Evolutionary conservation across 164 flowering plant species (phyloP).

Genomic region (Stephania cephalantha): DNA sequence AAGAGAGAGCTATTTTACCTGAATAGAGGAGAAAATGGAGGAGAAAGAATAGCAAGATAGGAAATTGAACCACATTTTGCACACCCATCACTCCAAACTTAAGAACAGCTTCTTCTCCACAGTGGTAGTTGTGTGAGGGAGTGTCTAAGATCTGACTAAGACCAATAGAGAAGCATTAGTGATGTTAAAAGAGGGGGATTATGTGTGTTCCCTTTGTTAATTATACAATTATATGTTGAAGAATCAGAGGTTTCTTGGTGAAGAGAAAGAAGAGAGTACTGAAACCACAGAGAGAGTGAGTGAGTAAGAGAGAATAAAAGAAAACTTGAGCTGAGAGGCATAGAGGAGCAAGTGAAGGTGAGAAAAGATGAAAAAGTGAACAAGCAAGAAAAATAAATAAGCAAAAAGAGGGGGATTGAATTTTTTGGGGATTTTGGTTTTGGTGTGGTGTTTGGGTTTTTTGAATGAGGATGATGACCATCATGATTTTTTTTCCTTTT

Average conservation of each 20-base stretch:
- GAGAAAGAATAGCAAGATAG: slow-evolving; percentile 26
- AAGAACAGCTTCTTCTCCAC: slow-evolving; percentile 7
- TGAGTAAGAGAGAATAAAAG: slow-evolving; percentile 22
- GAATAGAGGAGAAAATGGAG: slow-evolving; percentile 29
- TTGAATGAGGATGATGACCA: slow-evolving; percentile 13
- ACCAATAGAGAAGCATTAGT: slow-evolving; percentile 18
- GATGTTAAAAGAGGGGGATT: slow-evolving; percentile 29
- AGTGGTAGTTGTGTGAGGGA: neutral
- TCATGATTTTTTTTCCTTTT: slow-evolving; percentile 5
- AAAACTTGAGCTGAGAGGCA: slow-evolving; percentile 45
- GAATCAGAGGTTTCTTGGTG: slow-evolving; percentile 50
- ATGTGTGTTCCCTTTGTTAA: slow-evolving; percentile 12
- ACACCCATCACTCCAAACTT: slow-evolving; percentile 30
- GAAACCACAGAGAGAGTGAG: slow-evolving; percentile 3
- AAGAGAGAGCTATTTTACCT: slow-evolving; percentile 29
- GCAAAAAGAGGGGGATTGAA: slow-evolving; percentile 22
- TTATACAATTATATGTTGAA: slow-evolving; percentile 27
- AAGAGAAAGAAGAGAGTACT: slow-evolving; percentile 19
- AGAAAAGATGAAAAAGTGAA: slow-evolving; percentile 31
- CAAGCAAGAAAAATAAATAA: slow-evolving; percentile 8
- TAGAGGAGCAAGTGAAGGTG: slow-evolving; percentile 51
- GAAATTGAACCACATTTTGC: slow-evolving; percentile 9
- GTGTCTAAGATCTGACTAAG: slow-evolving; percentile 11
- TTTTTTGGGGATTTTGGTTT: slow-evolving; percentile 33
- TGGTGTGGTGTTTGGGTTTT: slow-evolving; percentile 14